Conservation (phyloP, 2,329 filamentous ascomycete genomes). For the Xylaria arbuscula region DNA sequence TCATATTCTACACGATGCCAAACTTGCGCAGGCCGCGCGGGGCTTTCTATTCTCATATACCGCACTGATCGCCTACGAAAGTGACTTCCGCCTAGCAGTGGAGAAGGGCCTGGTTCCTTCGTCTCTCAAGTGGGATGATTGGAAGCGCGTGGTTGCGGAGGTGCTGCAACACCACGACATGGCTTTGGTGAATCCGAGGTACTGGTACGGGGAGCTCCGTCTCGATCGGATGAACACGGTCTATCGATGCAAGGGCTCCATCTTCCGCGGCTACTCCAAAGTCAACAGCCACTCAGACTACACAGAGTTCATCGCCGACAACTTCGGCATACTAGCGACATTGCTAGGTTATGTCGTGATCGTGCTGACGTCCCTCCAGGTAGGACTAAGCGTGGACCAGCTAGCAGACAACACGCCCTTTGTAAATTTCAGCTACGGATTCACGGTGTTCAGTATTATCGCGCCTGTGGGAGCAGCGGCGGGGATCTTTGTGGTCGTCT, state of each 20-base stretch:
- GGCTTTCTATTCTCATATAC: slow-evolving; percentile 56
- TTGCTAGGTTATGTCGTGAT: slow-evolving; percentile 54
- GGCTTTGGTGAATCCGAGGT: slow-evolving; percentile 50
- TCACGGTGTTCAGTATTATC: slow-evolving; percentile 49
- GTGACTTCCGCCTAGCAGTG: slow-evolving; percentile 53
- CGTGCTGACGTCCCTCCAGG: slow-evolving; percentile 49
- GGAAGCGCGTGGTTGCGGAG: slow-evolving; percentile 50
- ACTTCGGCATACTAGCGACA: slow-evolving; percentile 54
- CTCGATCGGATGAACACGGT: slow-evolving; percentile 56
- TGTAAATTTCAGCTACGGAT: slow-evolving; percentile 48
- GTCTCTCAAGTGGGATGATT: slow-evolving; percentile 52
- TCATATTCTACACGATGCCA: slow-evolving; percentile 40
- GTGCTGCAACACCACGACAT: slow-evolving; percentile 46
- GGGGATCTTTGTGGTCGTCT: slow-evolving; percentile 41
- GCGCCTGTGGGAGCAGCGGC: slow-evolving; percentile 43
- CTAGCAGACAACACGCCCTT: slow-evolving; percentile 44
- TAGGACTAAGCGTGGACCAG: slow-evolving; percentile 46
- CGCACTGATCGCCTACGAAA: slow-evolving; percentile 53
- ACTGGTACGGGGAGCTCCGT: slow-evolving; percentile 56
- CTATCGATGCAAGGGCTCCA: slow-evolving; percentile 51
- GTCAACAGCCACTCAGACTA: slow-evolving; percentile 50
- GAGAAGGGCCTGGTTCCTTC: slow-evolving; percentile 51
- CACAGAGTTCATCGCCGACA: slow-evolving; percentile 53
- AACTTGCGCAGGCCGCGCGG: slow-evolving; percentile 49
- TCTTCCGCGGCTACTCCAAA: slow-evolving; percentile 47